Base-by-base conservation (phyloP, 2,329 filamentous ascomycete species). In the Calonectria montana region DNA sequence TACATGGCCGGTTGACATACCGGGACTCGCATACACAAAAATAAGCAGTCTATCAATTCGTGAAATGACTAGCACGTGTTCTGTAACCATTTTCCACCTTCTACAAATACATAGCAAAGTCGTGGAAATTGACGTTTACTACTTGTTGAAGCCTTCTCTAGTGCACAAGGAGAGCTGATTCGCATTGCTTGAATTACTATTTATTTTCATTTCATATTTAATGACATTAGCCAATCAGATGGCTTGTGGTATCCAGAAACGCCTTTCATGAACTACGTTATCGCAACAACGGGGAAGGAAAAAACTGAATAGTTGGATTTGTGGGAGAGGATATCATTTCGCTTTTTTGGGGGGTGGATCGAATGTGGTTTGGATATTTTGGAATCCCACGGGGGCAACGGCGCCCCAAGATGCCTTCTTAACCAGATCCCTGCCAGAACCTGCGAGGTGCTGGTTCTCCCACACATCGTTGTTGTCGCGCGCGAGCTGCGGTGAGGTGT, bases 301-400 rank as follows among this genome's bases (percentile, higher is more conserved):
- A 21, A 45, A 47, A 8, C 15, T 29, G 65, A 41, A n/a, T n/a
- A 3, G 29, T 13, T 12, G 8, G 7, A 2, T 2, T n/a, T n/a
- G n/a, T n/a, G n/a, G 21, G 21, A 55, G 15, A 16, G 16, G 2
- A 16, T 4, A 21, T 69, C n/a, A 62, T 72, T 4, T 63, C 43
- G 70, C 68, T 35, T 69, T 79, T 55, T 72, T 80, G 0, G 85
- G 84, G 16, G 84, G 84, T 25, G 82, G 82, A 37, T 83, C 81
- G 74, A 87, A 87, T 3, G 80, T 80, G 10, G 80, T 82, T 76
- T 83, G 81, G 21, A 87, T 82, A 67, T 77, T 81, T 23, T 77
- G 78, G 8, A 70, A 76, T 78, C 85, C 83, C 0, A 82, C 80
- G 0, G 84, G 85, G n/a, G 71, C 80, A 77, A 71, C 82, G 75